phyloP scores from a whole-genome alignment of 768 basidiomycete genomes.

The Amanita pallidorosea region DNA sequence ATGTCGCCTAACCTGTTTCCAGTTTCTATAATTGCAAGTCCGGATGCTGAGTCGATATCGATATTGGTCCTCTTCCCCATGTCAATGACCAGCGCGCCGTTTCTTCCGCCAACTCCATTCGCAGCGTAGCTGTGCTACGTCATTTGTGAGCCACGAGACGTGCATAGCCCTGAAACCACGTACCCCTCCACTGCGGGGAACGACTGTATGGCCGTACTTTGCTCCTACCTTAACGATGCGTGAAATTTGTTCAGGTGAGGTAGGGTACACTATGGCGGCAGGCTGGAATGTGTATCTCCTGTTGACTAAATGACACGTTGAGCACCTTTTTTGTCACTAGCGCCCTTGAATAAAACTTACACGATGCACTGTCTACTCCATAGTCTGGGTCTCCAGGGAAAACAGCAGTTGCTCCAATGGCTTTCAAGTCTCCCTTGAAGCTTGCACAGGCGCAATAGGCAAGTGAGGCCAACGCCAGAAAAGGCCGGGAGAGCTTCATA shows the following conservation, averaged over 20 bases:
- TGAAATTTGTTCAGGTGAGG: conserved; percentile 16
- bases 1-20: conserved; percentile 39
- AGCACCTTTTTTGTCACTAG: background rate
- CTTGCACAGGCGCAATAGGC: background rate
- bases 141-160: background rate
- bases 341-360: background rate
- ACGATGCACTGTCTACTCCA: background rate
- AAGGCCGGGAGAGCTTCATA: background rate
- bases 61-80: conserved; percentile 28
- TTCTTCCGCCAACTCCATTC: conserved; percentile 33
- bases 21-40: conserved; percentile 28
- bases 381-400: conserved; percentile 2
- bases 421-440: background rate
- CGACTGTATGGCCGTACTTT: conserved; percentile 17
- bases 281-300: conserved; percentile 18
- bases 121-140: conserved; percentile 39
- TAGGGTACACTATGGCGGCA: conserved; percentile 19
- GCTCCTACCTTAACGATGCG: conserved; percentile 16
- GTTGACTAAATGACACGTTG: conserved; percentile 15
- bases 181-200: conserved; percentile 34
- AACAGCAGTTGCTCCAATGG: background rate
- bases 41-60: conserved; percentile 16
- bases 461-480: background rate
- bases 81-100: conserved; percentile 36
- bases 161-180: conserved; percentile 6